phyloP scores from a whole-genome alignment of 306 rosid species.

The Fragaria ananassa region DNA sequence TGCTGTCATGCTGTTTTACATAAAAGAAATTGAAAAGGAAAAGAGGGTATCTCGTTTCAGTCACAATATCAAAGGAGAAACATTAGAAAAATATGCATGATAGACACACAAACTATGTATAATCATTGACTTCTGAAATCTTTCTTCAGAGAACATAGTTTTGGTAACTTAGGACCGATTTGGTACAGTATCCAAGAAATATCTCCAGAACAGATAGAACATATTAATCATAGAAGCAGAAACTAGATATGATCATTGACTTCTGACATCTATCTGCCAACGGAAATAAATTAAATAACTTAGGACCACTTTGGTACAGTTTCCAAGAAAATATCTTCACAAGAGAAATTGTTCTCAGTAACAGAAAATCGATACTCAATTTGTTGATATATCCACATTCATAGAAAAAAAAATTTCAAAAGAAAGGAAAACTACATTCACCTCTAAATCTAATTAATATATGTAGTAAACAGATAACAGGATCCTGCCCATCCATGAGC shows the following conservation, averaged over 20 bases:
- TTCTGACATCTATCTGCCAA: not conserved
- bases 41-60: constrained; percentile 3
- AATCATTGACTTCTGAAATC: not conserved
- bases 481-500: not conserved
- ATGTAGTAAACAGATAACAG: not conserved
- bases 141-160: not conserved
- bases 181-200: not conserved
- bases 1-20: constrained; percentile 77
- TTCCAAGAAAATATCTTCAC: not conserved
- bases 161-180: not conserved
- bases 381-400: not conserved
- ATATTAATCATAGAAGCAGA: not conserved
- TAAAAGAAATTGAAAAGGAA: constrained; percentile 1
- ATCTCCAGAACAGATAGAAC: not conserved
- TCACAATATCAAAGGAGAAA: not conserved
- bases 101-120: not conserved
- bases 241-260: not conserved
- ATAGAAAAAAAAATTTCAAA: not conserved
- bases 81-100: not conserved
- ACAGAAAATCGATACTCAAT: not conserved
- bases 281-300: not conserved
- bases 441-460: not conserved
- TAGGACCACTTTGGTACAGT: not conserved
- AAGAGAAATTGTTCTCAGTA: not conserved
- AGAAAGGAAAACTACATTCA: not conserved